These are phyloP conservation scores for Helianthus annuus DNA, from an alignment of 129 eudicot species.

Conservation along the genomic window HanXRQr2.0-SUNRISE NC_035437.2:161481738-161482237, in stretches of 20 bases:
- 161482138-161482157: conserved; percentile 4
- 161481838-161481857: conserved; percentile 20
- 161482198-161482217: conserved; percentile 22
- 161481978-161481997: conserved; percentile 23
- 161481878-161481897: no score
- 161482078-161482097: conserved; percentile 17
- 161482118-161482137: conserved; percentile 29
- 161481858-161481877: no score
- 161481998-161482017: conserved; percentile 28
- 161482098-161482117: conserved; percentile 1
- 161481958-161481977: no score
- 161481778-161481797: not conserved
- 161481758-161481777: not conserved
- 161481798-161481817: not conserved
- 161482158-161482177: not conserved
- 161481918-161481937: no score
- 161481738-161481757: not conserved
- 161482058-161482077: conserved; percentile 25
- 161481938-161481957: no score
- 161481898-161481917: no score
- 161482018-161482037: conserved; percentile 23
- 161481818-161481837: not conserved
- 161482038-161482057: conserved; percentile 29
- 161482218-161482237: conserved; percentile 28
- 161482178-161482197: conserved; percentile 14